A percentile compares a stretch with the other conserved stretches of the same genome.
These are phyloP conservation scores for Casuarina cunninghamiana DNA, from an alignment of 306 rosid species.

Conservation along the genomic window DNA sequence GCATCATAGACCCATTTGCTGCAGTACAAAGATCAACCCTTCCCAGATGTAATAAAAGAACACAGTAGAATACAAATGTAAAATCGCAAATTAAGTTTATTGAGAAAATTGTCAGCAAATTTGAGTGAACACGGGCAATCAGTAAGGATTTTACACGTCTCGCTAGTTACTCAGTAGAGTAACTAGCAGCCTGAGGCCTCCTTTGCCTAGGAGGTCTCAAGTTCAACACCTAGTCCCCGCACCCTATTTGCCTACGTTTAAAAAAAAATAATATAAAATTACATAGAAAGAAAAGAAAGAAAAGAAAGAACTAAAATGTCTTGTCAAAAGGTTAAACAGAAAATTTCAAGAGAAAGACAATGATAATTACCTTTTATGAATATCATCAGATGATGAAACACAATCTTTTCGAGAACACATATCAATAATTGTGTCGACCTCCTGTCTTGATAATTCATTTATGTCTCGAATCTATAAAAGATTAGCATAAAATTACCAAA, in stretches of 20 bases:
- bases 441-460: conserved; percentile 89
- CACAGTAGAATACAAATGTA: background rate
- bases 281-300: background rate
- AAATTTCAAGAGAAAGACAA: background rate
- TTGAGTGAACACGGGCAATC: background rate
- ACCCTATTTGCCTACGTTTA: too few species aligned
- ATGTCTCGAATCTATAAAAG: conserved; percentile 75
- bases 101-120: background rate
- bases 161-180: too few species aligned
- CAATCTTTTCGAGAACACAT: conserved; percentile 58
- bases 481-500: background rate
- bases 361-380: conserved; percentile 61
- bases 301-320: conserved; percentile 5
- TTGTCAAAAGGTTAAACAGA: background rate
- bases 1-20: background rate
- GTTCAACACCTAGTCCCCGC: too few species aligned
- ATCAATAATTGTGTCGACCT: conserved; percentile 83
- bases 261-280: too few species aligned
- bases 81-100: background rate
- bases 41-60: background rate
- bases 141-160: background rate
- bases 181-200: too few species aligned
- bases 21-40: background rate
- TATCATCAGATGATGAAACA: conserved; percentile 74
- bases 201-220: too few species aligned